Evolutionary conservation across 768 basidiomycete species (phyloP), one percentile per base, ranked within the genome.

Genomic region (Boletus fagicola): DNA sequence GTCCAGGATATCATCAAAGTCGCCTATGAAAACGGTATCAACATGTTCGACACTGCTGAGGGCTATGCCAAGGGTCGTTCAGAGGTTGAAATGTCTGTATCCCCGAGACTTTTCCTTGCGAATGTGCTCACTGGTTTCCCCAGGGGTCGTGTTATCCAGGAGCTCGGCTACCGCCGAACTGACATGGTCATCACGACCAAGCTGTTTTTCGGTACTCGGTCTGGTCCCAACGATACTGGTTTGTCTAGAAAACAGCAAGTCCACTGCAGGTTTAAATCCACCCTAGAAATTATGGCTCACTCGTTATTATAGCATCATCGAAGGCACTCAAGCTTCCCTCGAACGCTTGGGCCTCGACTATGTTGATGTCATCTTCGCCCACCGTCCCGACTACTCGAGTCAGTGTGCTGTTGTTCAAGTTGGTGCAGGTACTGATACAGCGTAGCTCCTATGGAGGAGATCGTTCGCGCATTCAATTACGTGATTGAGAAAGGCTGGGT

Each of bases 131-230:
- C 20, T 10, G 10, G 8, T 31, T 35, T 15, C 8, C 36, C 9
- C 50, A 77, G 76, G 63, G 84, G 84, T 31, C 76, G 80, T 16
- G 84, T 80, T 31, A 75, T 84, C 69, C 77, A 75, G 68, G 82
- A 83, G 61, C 76, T 82, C 30, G 78, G 79, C 7, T 77, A 78
- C 66, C 75, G 77, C 44, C 75, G 82, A 35, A 66, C 69, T 24
- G 82, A 85, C 55, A 52, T 83, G 60, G 67, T 85, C 64, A 72
- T 85, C 61, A 76, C 80, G 31, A 85, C 83, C 61, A 85, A 85
- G 61, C 36, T 85, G 61, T 85, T 78, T 74, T 84, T 83, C 60
- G 84, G 84, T 35, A 78, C 79, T 30, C 69, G 77, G 33, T 63
- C 67, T 18, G 80, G 80, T 53, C 80, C 78, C 11, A 80, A 79